Base-by-base conservation (phyloP, 1,284 basidiomycete genomes). In the Malassezia sp. region DNA sequence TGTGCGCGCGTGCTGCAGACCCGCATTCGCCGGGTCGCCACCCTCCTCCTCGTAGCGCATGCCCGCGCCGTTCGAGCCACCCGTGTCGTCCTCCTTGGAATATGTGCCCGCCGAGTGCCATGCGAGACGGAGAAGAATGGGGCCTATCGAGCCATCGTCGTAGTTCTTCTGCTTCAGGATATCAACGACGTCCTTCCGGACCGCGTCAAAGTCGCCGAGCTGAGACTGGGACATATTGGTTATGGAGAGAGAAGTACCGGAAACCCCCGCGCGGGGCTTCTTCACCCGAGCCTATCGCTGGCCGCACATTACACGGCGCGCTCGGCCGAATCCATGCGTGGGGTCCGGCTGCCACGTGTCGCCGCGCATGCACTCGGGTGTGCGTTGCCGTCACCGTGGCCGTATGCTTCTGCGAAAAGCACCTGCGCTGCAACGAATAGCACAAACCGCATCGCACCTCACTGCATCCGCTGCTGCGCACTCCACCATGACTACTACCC, bases 121-220 rank as follows among this genome's bases (percentile, higher is more conserved):
- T 22, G 89, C 90, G 45, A 96, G 80, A 71, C 91, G 86, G 47
- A 97, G 77, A 45, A 96, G 72, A 34, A 96, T 81, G 15, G 61
- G 61, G 17, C 59, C 61, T 46, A 50, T 59, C 22, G 57, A 59
- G 30, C 61, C 61, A 22, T 63, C 59, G 34, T 63, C 61, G 51
- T 63, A 63, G 30, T 60, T 47, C 47, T 64, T 60, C 52, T 60
- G 53, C 60, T 70, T 66, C 29, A 70, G 56, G 38, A 70, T 58
- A 28, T 54, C 52, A 24, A 41, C 28, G 42, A 67, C 58, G 56
- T 63, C 62, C 53, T 65, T 57, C 49, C 60, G 58, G 45, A 67
- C 64, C 14, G 56, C 53, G 17, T 61, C 63, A 52, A 59, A 63
- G 45, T 66, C 63, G 31, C 54, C 60, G 12, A 41, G 48, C 43